phyloP scores from a whole-genome alignment of 2,329 filamentous ascomycete genomes.

The Coniochaeta sp. region DNA sequence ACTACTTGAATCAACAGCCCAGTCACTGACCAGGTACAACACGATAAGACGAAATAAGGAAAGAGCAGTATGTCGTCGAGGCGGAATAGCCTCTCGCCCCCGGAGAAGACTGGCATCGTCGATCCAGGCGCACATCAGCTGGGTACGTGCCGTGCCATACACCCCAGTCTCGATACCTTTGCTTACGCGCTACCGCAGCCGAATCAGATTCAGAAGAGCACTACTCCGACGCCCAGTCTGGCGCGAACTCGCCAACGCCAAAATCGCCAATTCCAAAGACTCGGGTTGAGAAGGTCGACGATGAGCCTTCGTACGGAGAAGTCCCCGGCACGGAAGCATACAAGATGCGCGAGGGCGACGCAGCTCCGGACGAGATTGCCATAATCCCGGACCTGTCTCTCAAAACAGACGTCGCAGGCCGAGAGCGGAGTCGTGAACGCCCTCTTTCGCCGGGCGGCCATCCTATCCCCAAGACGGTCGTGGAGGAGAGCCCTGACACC shows the following conservation, averaged over 20 bases:
- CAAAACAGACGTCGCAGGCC: slow-evolving; percentile 14
- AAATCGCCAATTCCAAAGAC: slow-evolving; percentile 52
- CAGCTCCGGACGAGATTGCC: slow-evolving; percentile 53
- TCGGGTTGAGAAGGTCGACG: slow-evolving; percentile 50
- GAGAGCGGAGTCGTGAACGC: slow-evolving; percentile 12
- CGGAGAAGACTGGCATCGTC: slow-evolving; percentile 31
- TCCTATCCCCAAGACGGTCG: slow-evolving; percentile 42
- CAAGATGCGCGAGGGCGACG: slow-evolving; percentile 47
- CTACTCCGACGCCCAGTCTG: slow-evolving; percentile 60
- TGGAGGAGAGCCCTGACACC: slow-evolving; percentile 43
- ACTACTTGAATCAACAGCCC: background rate
- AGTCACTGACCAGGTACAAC: background rate
- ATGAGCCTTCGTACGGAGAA: slow-evolving; percentile 52
- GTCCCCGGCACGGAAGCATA: slow-evolving; percentile 55
- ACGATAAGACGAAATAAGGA: background rate
- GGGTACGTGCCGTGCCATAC: slow-evolving; percentile 29
- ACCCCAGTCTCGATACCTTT: background rate
- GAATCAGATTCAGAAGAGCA: slow-evolving; percentile 62
- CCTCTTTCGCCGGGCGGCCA: slow-evolving; percentile 26
- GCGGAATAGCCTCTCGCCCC: slow-evolving; percentile 30
- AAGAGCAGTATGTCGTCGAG: slow-evolving; percentile 20
- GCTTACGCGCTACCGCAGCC: slow-evolving; percentile 21
- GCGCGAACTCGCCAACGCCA: slow-evolving; percentile 23
- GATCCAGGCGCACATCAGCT: slow-evolving; percentile 56
- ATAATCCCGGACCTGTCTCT: slow-evolving; percentile 27